A percentile compares a stretch with the other conserved stretches of the same genome.
Evolutionary conservation across 257 asterid species (phyloP).

Genomic region (Marsdenia floribunda): DNA sequence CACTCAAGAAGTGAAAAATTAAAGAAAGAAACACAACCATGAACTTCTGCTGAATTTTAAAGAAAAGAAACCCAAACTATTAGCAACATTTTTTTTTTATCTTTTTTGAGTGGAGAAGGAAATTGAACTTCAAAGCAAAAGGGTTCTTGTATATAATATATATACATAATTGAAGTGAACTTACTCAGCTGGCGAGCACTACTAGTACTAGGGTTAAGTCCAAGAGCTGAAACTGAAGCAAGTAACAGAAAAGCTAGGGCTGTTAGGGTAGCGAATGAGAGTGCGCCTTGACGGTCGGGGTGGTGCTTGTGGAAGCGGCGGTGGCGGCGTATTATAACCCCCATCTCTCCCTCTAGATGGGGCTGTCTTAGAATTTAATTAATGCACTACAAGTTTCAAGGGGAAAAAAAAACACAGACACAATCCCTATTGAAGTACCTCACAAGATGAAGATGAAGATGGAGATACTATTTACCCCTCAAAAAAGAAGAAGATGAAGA

Average conservation of each 20-base stretch:
- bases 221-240: slow-evolving; percentile 32
- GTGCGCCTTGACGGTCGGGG: slow-evolving; percentile 21
- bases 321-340: slow-evolving; percentile 25
- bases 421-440: no score
- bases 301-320: slow-evolving; percentile 13
- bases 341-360: slow-evolving; percentile 41
- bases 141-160: not conserved
- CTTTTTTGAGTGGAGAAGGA: not conserved
- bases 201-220: slow-evolving; percentile 22
- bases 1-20: not conserved
- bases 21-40: no score
- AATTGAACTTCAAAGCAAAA: not conserved
- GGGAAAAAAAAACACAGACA: no score
- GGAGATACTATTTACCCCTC: no score
- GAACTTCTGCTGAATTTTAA: no score
- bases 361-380: not conserved
- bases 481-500: not conserved
- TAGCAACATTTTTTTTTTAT: no score
- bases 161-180: slow-evolving; percentile 12
- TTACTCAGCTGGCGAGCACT: slow-evolving; percentile 34
- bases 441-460: not conserved
- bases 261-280: slow-evolving; percentile 33
- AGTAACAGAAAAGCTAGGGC: slow-evolving; percentile 46
- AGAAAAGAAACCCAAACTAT: no score
- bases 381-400: not conserved